Evolutionary conservation across 1,284 basidiomycete genomes (phyloP).

Genomic region (Takashimella koratensis): DNA sequence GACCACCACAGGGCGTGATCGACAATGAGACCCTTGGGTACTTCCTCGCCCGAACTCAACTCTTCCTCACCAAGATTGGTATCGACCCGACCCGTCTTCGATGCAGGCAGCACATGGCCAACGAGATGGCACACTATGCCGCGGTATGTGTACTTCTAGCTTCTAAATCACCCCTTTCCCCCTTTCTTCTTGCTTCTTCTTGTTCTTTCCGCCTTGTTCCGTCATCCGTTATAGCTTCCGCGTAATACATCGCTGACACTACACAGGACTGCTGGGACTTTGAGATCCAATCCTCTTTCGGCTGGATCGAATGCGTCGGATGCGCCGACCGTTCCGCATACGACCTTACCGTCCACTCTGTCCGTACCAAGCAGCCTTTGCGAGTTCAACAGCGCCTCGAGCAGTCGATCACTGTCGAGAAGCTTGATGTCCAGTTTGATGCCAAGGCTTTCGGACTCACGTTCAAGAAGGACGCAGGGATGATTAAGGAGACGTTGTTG

Average conservation of each 20-base stretch:
- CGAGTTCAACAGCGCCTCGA: conserved; percentile 81
- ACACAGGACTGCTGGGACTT: conserved; percentile 92
- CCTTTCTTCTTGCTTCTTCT: neutral
- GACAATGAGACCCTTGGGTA: conserved; percentile 98
- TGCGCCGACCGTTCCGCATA: conserved; percentile 98
- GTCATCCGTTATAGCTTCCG: too few species aligned
- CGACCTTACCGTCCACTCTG: conserved; percentile 65
- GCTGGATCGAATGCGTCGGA: conserved; percentile 99
- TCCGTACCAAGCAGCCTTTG: conserved; percentile 60
- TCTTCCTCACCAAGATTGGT: conserved; percentile 89
- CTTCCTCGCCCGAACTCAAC: conserved; percentile 89
- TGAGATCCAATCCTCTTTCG: conserved; percentile 89
- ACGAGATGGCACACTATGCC: conserved; percentile 99
- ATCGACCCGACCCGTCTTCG: conserved; percentile 80
- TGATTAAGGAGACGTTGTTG: conserved; percentile 66
- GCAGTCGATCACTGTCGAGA: conserved; percentile 71
- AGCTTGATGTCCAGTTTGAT: conserved; percentile 72
- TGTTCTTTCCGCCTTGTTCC: neutral
- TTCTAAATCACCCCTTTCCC: too few species aligned
- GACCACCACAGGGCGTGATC: conserved; percentile 69
- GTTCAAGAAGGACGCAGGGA: conserved; percentile 78
- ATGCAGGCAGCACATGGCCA: conserved; percentile 95
- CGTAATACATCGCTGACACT: conserved; percentile 1
- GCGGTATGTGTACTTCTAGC: conserved; percentile 51
- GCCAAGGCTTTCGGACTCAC: conserved; percentile 87